Evolutionary conservation across 257 asterid genomes (phyloP), one percentile per base, ranked within the genome.

Genomic region (Penstemon newberryi): DNA sequence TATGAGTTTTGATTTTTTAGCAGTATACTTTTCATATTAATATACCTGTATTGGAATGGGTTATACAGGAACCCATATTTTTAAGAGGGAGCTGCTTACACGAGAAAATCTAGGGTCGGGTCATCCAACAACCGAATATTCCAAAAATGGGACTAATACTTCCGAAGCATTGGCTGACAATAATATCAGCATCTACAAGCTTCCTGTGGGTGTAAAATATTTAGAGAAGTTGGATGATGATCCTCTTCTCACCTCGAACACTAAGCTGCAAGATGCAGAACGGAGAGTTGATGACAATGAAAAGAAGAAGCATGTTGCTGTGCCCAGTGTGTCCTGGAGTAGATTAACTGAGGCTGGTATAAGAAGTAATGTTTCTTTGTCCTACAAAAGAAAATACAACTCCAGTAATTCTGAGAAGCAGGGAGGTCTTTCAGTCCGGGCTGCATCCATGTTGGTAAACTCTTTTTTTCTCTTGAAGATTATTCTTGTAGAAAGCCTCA

Each of bases 371-470:
- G 68, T 70, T 41, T 66, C 84, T 64, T 54, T 69, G 42, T 72
- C 67, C 66, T 68, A 74, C 70, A 81, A 75, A 76, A 83, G 73
- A 73, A 81, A 72, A 73, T n/a, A 51, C 51, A 58, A 25, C 33
- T 25, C 72, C 67, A 70, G 46, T 70, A 64, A 69, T 74, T 74
- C 88, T 18, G 85, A 82, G 80, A 88, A 82, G 85, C 96, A 87
- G 80, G 97, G 97, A 68, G 84, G 52, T 70, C 92, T 93, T 74
- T 84, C 99, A 36, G 51, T 63, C 73, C 90, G 99, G 59, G 99
- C 99, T 57, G 95, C 96, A 41, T 87, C 96, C 53, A 93, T 93
- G 99, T 84, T 93, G 96, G 99, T 93, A 85, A 81, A 68, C 58
- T 70, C 65, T 68, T 49, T 58, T 52, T 36, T 36, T 15, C 56